Percentiles rank a stretch among this genome's conserved stretches.
phyloP scores from a whole-genome alignment of 768 basidiomycete species.

The Rhizopogon rudus region DNA sequence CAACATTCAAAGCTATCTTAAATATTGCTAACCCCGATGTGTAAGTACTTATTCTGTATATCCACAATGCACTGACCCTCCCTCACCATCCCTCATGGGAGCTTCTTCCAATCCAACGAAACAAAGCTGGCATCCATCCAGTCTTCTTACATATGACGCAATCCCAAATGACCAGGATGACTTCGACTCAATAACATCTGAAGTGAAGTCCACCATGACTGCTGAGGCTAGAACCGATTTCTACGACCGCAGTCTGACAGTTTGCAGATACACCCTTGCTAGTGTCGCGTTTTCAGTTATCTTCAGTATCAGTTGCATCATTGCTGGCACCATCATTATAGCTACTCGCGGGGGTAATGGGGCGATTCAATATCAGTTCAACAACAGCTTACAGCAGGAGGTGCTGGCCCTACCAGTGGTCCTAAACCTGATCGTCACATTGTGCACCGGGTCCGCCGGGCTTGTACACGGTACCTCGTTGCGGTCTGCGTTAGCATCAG shows the following conservation, averaged over 20 bases:
- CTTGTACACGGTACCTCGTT: background rate
- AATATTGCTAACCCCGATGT: too few relatives aligned
- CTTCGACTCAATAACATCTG: background rate
- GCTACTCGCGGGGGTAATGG: background rate
- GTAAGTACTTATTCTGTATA: background rate
- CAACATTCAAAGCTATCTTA: too few relatives aligned
- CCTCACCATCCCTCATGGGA: background rate
- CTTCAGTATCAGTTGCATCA: constrained; percentile 19
- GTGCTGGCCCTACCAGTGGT: constrained; percentile 14
- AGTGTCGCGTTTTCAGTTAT: constrained; percentile 18
- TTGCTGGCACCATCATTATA: constrained; percentile 11
- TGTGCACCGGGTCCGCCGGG: constrained; percentile 26
- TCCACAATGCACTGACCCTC: background rate
- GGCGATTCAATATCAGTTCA: constrained; percentile 10
- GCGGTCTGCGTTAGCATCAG: too few relatives aligned
- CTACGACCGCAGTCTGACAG: constrained; percentile 20
- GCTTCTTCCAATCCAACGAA: background rate
- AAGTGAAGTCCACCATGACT: background rate
- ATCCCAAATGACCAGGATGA: background rate
- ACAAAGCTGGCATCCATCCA: background rate
- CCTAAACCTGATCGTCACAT: constrained; percentile 20
- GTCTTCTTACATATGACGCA: background rate
- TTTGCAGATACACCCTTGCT: constrained; percentile 19
- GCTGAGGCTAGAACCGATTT: constrained; percentile 18
- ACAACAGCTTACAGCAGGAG: constrained; percentile 13